Evolutionary conservation across 257 asterid species (phyloP).

Genomic region (Craterostigma plantagineum): DNA sequence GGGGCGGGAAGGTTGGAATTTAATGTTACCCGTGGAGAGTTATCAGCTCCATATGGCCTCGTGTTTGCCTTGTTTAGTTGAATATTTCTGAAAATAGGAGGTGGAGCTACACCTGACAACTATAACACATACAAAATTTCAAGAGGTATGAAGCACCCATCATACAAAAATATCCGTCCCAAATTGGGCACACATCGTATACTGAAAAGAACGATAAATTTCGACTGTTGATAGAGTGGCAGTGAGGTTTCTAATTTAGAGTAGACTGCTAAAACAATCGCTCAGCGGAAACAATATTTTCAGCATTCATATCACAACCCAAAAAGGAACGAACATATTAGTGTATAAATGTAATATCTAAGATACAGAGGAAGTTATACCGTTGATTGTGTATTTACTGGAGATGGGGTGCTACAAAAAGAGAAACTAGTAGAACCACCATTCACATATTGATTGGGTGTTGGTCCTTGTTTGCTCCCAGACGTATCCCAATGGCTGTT

Average conservation of each 20-base stretch:
- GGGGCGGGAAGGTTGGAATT: conserved; percentile 64
- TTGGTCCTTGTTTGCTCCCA: conserved; percentile 39
- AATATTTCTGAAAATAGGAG: conserved; percentile 68
- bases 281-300: no score
- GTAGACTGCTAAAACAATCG: no score
- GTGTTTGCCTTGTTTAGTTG: conserved; percentile 46
- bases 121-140: conserved; percentile 18
- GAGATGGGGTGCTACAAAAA: conserved; percentile 82
- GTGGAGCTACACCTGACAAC: conserved; percentile 88
- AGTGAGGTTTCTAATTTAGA: no score
- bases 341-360: conserved; percentile 5
- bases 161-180: background rate
- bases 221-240: no score
- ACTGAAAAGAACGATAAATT: no score
- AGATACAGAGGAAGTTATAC: conserved; percentile 25
- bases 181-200: background rate
- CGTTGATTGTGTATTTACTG: conserved; percentile 61
- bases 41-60: conserved; percentile 49
- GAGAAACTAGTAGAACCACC: conserved; percentile 37
- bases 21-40: conserved; percentile 41
- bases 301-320: background rate
- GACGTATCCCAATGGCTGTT: conserved; percentile 51
- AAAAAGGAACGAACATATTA: background rate
- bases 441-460: conserved; percentile 34
- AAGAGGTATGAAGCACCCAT: background rate